These are phyloP conservation scores for Zizania latifolia DNA, from an alignment of 176 grass and related monocot genomes.

Conservation along the genomic window DNA sequence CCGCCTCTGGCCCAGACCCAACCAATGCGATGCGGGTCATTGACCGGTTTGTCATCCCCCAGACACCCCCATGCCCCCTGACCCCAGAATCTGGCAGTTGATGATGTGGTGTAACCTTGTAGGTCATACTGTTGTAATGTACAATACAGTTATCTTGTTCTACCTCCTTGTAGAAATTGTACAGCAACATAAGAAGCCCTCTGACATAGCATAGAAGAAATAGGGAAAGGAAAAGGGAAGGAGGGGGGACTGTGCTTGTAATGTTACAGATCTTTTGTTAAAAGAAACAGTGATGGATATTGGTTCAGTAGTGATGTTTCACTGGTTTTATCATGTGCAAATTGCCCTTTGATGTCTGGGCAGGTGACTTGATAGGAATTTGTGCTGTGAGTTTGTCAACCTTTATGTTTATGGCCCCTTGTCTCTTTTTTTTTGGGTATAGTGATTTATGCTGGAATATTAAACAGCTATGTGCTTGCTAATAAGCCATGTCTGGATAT, in stretches of 20 bases:
- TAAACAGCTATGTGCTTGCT: background rate
- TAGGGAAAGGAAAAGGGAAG: background rate
- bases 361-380: background rate
- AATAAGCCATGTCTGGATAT: background rate
- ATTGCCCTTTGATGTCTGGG: background rate
- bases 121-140: background rate
- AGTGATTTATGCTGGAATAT: background rate
- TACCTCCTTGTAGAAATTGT: background rate
- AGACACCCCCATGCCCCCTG: conserved; percentile 15
- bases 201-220: conserved; percentile 19
- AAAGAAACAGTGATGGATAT: background rate
- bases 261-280: background rate
- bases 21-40: conserved; percentile 52
- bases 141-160: background rate
- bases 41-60: conserved; percentile 71
- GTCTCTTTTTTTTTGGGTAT: background rate
- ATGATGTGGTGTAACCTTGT: background rate
- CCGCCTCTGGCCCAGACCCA: conserved; percentile 52
- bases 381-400: background rate
- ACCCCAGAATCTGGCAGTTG: background rate
- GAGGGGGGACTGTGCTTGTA: background rate
- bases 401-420: background rate
- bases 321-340: background rate
- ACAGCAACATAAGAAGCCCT: conserved; percentile 9
- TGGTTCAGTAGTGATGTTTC: background rate